phyloP scores from a whole-genome alignment of 75 land plant genomes.

The Picea glauca region DNA sequence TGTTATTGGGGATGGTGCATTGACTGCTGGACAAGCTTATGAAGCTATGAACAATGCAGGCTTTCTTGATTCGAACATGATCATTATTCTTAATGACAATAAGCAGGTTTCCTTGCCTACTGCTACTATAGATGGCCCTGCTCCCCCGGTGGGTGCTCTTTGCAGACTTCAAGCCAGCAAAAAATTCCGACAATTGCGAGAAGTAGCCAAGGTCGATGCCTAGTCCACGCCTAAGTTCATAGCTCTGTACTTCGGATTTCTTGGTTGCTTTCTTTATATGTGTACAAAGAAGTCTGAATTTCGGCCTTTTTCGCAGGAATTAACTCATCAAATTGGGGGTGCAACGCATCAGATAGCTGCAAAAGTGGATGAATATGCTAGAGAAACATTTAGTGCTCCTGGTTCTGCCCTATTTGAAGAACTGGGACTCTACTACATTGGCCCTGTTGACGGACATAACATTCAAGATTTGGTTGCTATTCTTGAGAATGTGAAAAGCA shows the following conservation, averaged over 20 bases:
- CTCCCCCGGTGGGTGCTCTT: slow-evolving; percentile 92
- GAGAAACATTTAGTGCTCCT: slow-evolving; percentile 87
- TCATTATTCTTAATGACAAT: slow-evolving; percentile 95
- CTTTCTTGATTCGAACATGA: slow-evolving; percentile 93
- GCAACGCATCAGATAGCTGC: slow-evolving; percentile 75
- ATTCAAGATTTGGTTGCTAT: slow-evolving; percentile 72
- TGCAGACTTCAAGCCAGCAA: slow-evolving; percentile 87
- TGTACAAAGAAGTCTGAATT: not conserved
- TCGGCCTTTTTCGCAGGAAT: slow-evolving; percentile 29
- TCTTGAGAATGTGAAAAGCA: slow-evolving; percentile 68
- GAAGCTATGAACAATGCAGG: slow-evolving; percentile 99
- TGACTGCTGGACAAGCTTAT: slow-evolving; percentile 98
- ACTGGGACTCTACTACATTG: slow-evolving; percentile 87
- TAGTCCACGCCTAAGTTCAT: not conserved
- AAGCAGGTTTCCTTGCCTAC: slow-evolving; percentile 92
- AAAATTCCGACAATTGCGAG: slow-evolving; percentile 92
- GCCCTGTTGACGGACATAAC: slow-evolving; percentile 88
- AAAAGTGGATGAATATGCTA: slow-evolving; percentile 90
- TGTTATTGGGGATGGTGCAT: slow-evolving; percentile 96
- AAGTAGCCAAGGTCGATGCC: slow-evolving; percentile 81
- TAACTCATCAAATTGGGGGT: slow-evolving; percentile 84
- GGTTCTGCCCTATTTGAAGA: slow-evolving; percentile 83
- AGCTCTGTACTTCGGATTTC: not conserved
- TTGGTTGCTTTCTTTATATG: not conserved
- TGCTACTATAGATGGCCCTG: slow-evolving; percentile 89